phyloP scores from a whole-genome alignment of 2,329 filamentous ascomycete genomes.

The Aspergillus nomiae region DNA sequence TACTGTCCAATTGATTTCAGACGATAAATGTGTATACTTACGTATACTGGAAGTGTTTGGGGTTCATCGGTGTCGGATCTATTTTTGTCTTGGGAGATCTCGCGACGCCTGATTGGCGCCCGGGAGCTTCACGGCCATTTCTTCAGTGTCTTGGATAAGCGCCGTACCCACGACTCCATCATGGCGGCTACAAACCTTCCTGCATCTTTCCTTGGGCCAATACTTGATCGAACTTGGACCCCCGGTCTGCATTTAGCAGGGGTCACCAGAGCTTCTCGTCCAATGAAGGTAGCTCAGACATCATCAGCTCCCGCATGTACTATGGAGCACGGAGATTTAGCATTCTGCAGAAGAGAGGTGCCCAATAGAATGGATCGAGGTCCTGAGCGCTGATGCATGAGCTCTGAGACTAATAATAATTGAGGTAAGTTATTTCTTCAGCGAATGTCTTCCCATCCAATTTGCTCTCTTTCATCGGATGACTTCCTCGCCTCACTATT shows the following conservation, averaged over 20 bases:
- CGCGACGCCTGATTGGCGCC: constrained; percentile 10
- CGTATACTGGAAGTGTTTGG: not conserved
- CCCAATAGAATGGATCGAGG: not conserved
- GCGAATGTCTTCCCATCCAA: not conserved
- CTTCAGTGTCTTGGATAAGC: constrained; percentile 13
- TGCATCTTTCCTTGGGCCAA: constrained; percentile 15
- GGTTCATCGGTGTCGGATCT: not conserved
- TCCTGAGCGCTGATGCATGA: constrained; percentile 8
- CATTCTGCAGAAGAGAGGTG: constrained; percentile 14
- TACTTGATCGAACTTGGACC: constrained; percentile 8
- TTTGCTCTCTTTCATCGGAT: constrained; percentile 1
- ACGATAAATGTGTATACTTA: not conserved
- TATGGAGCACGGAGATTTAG: constrained; percentile 16
- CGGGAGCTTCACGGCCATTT: constrained; percentile 1
- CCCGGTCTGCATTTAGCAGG: constrained; percentile 13
- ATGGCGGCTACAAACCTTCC: constrained; percentile 20
- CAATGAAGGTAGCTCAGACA: constrained; percentile 12
- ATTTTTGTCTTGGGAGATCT: constrained; percentile 7
- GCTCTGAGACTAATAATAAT: constrained; percentile 9
- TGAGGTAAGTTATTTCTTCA: constrained; percentile 1
- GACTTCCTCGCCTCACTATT: not conserved
- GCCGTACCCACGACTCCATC: constrained; percentile 9
- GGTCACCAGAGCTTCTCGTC: constrained; percentile 6
- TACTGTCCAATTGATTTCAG: not conserved
- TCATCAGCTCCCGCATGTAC: constrained; percentile 8